A percentile compares a stretch with the other conserved stretches of the same genome.
Evolutionary conservation across 1,284 basidiomycete species (phyloP).

Genomic region (Wolfiporia cocos): DNA sequence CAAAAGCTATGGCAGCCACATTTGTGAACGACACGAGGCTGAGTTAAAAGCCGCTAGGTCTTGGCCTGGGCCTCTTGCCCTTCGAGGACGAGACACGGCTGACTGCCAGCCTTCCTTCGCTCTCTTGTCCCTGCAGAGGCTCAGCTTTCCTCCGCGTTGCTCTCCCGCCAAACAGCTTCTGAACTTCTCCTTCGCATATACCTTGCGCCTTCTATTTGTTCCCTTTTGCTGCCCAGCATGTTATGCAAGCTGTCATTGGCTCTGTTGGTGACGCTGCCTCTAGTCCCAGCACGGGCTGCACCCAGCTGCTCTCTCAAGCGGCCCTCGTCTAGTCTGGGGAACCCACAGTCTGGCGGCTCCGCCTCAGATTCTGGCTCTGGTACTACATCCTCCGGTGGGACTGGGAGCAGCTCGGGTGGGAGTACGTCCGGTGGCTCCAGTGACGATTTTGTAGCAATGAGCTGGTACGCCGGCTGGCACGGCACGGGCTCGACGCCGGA

Average conservation of each 20-base stretch:
- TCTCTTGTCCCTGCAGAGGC: no score
- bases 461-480: slow-evolving; percentile 58
- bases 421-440: slow-evolving; percentile 7
- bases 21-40: no score
- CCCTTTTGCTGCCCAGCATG: slow-evolving; percentile 15
- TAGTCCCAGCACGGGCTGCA: slow-evolving; percentile 24
- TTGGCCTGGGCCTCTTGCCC: no score
- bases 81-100: no score
- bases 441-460: slow-evolving; percentile 37
- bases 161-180: not conserved
- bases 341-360: slow-evolving; percentile 10
- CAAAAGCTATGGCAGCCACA: no score
- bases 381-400: slow-evolving; percentile 4
- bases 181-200: not conserved
- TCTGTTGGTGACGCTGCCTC: slow-evolving; percentile 17
- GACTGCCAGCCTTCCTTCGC: no score
- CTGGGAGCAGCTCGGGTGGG: slow-evolving; percentile 7
- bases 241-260: slow-evolving; percentile 17
- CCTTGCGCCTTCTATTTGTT: slow-evolving; percentile 1
- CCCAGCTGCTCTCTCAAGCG: slow-evolving; percentile 23
- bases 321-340: not conserved
- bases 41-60: no score
- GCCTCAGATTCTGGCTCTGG: slow-evolving; percentile 1
- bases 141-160: no score
- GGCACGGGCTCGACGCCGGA: slow-evolving; percentile 16